Evolutionary conservation across 2,329 filamentous ascomycete genomes (phyloP).

Genomic region (Ophiostoma sp.): DNA sequence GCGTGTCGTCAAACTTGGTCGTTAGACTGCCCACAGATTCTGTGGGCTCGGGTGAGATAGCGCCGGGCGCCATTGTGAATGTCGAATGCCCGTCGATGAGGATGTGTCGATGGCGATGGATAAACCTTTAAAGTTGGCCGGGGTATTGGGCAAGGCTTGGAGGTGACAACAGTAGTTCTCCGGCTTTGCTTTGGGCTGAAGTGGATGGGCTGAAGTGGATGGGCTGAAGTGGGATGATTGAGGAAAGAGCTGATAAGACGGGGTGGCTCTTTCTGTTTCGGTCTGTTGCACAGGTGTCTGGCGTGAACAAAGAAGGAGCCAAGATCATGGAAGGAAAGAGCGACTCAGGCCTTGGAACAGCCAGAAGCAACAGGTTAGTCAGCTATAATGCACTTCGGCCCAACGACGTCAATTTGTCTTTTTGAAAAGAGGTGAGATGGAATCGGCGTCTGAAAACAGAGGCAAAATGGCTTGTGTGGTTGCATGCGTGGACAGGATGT

Average conservation of each 20-base stretch:
- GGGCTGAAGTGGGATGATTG: neutral
- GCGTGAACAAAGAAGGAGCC: neutral
- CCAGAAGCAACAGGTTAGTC: neutral
- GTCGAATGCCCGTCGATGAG: neutral
- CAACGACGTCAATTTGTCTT: too few species aligned
- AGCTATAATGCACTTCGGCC: neutral
- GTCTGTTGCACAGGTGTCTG: neutral
- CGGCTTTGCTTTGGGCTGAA: neutral
- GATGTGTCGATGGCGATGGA: neutral
- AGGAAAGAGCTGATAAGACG: neutral
- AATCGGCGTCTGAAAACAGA: neutral
- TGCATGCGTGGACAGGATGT: neutral
- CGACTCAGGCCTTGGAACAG: neutral
- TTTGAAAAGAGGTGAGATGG: neutral
- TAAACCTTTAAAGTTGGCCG: neutral
- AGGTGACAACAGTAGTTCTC: neutral
- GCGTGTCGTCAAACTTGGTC: conserved; percentile 73
- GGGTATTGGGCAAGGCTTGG: neutral
- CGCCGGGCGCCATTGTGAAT: conserved; percentile 51
- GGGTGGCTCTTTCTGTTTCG: conserved; percentile 6
- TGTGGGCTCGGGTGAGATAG: conserved; percentile 43
- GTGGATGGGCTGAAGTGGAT: neutral
- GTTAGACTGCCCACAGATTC: conserved; percentile 53
- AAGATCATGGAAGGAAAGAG: neutral
- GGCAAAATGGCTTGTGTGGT: neutral